These are phyloP conservation scores for Monosporascus sp. DNA, from an alignment of 2,329 filamentous ascomycete genomes.

Conservation along the genomic window DNA sequence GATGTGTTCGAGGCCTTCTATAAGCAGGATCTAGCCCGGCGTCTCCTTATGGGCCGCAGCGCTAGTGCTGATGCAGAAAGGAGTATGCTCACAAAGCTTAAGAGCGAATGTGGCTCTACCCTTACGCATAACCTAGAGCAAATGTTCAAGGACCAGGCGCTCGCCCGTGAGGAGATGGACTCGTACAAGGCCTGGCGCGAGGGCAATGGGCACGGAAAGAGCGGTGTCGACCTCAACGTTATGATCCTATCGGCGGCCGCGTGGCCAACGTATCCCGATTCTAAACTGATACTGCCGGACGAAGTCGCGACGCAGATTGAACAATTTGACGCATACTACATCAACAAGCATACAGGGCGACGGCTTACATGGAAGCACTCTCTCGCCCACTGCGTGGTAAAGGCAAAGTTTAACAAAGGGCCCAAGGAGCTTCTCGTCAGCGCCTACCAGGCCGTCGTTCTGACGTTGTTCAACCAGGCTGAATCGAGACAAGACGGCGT, in stretches of 20 bases:
- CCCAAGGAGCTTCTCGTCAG: constrained; percentile 86
- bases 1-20: constrained; percentile 99
- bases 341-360: constrained; percentile 81
- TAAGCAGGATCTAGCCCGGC: constrained; percentile 90
- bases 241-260: constrained; percentile 86
- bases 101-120: constrained; percentile 85
- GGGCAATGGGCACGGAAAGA: constrained; percentile 38
- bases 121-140: constrained; percentile 98
- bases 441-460: constrained; percentile 84
- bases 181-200: constrained; percentile 69
- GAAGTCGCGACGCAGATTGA: constrained; percentile 72
- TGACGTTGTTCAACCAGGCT: constrained; percentile 82
- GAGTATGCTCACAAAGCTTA: constrained; percentile 88
- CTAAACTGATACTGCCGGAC: constrained; percentile 64
- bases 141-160: constrained; percentile 98
- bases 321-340: constrained; percentile 81
- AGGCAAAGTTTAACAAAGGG: constrained; percentile 72
- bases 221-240: constrained; percentile 69
- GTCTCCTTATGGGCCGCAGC: constrained; percentile 85
- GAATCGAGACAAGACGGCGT: constrained; percentile 47
- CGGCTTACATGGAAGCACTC: constrained; percentile 88
- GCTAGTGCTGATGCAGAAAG: constrained; percentile 93
- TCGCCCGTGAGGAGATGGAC: constrained; percentile 88
- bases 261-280: constrained; percentile 87
- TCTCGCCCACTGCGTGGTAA: constrained; percentile 84